These are phyloP conservation scores for Bauhinia variegata DNA, from an alignment of 306 rosid genomes.

Conservation along the genomic window DNA sequence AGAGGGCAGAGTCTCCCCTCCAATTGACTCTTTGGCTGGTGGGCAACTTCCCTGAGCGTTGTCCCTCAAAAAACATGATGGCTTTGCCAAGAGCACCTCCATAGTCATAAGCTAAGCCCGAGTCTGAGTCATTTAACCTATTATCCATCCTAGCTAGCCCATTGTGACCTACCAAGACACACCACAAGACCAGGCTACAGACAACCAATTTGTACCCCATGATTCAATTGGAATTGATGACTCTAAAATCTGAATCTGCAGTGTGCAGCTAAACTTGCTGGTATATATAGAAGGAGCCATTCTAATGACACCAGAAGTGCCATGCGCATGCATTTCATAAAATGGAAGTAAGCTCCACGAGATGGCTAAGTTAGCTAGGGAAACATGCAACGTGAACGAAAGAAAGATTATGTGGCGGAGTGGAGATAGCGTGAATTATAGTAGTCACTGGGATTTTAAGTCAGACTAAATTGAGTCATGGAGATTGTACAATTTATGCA, in stretches of 20 bases:
- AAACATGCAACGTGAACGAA: conserved; percentile 6
- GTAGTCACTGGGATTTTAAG: conserved; percentile 10
- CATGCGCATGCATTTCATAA: background rate
- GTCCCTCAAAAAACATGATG: conserved; percentile 83
- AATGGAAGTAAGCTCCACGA: conserved; percentile 28
- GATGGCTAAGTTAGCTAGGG: background rate
- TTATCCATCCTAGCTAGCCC: conserved; percentile 38
- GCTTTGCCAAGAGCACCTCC: conserved; percentile 73
- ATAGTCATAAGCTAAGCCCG: conserved; percentile 33
- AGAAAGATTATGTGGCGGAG: conserved; percentile 7
- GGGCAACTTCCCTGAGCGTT: conserved; percentile 79
- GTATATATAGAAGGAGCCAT: conserved; percentile 33
- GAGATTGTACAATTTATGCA: conserved; percentile 19
- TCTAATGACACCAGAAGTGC: background rate
- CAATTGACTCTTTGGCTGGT: conserved; percentile 60
- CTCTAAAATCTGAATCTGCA: conserved; percentile 14
- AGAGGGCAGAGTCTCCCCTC: conserved; percentile 79
- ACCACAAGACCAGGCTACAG: conserved; percentile 41
- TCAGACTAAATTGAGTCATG: conserved; percentile 25
- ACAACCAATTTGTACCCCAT: conserved; percentile 37
- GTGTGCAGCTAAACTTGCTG: conserved; percentile 27
- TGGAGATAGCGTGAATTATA: conserved; percentile 40
- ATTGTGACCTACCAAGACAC: conserved; percentile 35
- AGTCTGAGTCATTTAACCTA: conserved; percentile 22
- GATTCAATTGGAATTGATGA: conserved; percentile 6